Percentiles rank a stretch among this genome's conserved stretches.
phyloP scores from a whole-genome alignment of 805 yeast genomes.

The Barnettozyma californica region DNA sequence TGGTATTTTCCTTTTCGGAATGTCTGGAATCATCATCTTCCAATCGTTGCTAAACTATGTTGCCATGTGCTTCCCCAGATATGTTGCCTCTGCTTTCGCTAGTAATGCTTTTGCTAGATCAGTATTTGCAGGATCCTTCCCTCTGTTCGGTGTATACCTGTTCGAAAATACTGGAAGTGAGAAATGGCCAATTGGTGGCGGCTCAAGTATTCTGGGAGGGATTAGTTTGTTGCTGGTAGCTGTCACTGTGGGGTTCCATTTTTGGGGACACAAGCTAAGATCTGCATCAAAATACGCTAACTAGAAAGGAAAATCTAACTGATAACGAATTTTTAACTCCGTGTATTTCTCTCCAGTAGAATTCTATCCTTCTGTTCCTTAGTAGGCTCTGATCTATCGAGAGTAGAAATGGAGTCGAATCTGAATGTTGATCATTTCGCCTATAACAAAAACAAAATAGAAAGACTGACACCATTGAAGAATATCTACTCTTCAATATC shows the following conservation, averaged over 20 bases:
- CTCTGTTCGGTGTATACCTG: constrained; percentile 64
- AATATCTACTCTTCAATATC: too few relatives aligned
- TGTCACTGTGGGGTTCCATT: constrained; percentile 49
- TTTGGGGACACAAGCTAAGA: constrained; percentile 39
- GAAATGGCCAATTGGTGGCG: constrained; percentile 52
- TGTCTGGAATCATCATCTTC: constrained; percentile 45
- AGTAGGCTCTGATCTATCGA: too few relatives aligned
- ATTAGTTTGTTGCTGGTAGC: constrained; percentile 44
- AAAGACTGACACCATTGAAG: too few relatives aligned
- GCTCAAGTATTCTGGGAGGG: constrained; percentile 46
- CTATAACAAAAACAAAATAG: too few relatives aligned
- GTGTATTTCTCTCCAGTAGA: too few relatives aligned
- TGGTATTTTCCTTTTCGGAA: constrained; percentile 36
- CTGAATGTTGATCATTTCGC: too few relatives aligned
- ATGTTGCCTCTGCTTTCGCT: constrained; percentile 63
- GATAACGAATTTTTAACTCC: background rate
- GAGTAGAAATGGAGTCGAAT: too few relatives aligned
- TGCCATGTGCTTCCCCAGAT: constrained; percentile 51
- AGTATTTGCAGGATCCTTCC: constrained; percentile 59
- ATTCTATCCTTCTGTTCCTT: too few relatives aligned
- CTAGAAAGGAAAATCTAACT: background rate
- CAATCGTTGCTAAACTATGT: constrained; percentile 55
- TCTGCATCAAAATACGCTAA: constrained; percentile 33
- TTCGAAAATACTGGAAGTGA: constrained; percentile 47
- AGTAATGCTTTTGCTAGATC: constrained; percentile 65